Conservation (phyloP, 2,329 filamentous ascomycete genomes). For the Botrytis cinerea region DNA sequence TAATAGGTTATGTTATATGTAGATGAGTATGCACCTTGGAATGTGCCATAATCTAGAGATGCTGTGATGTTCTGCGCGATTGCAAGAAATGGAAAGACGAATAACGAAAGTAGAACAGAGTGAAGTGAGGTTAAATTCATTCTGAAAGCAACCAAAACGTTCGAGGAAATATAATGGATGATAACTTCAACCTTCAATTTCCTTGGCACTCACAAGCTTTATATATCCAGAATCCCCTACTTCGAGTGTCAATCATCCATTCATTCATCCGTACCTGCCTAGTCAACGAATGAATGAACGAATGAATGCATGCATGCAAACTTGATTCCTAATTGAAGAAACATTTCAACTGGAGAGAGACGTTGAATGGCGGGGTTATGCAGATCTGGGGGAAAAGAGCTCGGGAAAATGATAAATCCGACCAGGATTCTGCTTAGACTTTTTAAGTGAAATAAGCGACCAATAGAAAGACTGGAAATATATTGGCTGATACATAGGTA, state of each 20-base stretch:
- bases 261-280: not conserved
- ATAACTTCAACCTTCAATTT: constrained; percentile 15
- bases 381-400: not conserved
- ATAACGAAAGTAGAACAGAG: not conserved
- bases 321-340: not conserved
- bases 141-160: not conserved
- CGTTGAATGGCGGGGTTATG: constrained; percentile 10
- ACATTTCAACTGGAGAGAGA: not conserved
- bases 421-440: not conserved
- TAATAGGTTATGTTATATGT: constrained; percentile 60
- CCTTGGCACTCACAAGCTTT: not conserved
- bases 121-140: not conserved
- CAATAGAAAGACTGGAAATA: constrained; percentile 14
- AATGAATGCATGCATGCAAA: not conserved
- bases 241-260: not conserved
- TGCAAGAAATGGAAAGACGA: constrained; percentile 14
- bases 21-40: constrained; percentile 53
- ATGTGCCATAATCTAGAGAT: constrained; percentile 52
- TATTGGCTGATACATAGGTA: not conserved
- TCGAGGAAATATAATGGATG: not conserved
- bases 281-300: constrained; percentile 2
- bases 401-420: not conserved
- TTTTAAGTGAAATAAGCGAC: not conserved
- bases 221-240: not conserved
- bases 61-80: constrained; percentile 43